Base-by-base conservation (phyloP, 2,329 filamentous ascomycete genomes). In the Epichloe brachyelytri region DNA sequence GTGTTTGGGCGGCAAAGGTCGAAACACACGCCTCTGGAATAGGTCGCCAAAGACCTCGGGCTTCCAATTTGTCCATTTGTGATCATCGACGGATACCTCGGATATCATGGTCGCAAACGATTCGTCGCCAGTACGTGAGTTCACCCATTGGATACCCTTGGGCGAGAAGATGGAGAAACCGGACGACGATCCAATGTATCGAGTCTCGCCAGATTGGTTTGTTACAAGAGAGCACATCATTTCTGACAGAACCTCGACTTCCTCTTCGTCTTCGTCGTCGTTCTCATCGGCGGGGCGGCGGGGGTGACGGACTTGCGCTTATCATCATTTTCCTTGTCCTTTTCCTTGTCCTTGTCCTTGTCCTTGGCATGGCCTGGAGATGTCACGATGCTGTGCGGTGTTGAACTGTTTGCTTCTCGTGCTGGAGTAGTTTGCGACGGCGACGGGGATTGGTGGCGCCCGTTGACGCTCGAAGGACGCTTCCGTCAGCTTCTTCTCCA, bases 161-260 rank as follows among this genome's bases (percentile, higher is more conserved):
- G 91, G 93, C 0, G 91, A 97, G 71, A 98, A 97, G 60, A 98
- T 98, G 50, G 91, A 97, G 68, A 97, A 97, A 3, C 93, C 93
- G 2, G 93, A 98, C 0, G 91, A 97, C 0, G 90, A 96, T 90
- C 88, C 93, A 59, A 97, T 95, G 64, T 95, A 98, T 68, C 93
- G 79, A 7, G 91, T 96, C 72, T 98, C 93, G 50, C 93, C 93
- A 55, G 82, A 86, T 59, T 91, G 89, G 63, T 95, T 97, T 1
- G 91, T 97, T 33, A 98, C 90, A 34, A 98, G 71, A 3, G 90
- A 96, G 68, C 91, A 97, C 93, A 98, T 97, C 85, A 96, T 93
- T 69, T 98, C 93, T 1, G 91, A 95, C 52, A 98, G 70, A 2
- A 83, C 83, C 65, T 94, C 90, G 1, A 95, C 86, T 60, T 95